A percentile compares a stretch with the other conserved stretches of the same genome.
Conservation (phyloP, 2,329 filamentous ascomycete genomes). For the Immersiporthe knoxdaviesiana region DNA sequence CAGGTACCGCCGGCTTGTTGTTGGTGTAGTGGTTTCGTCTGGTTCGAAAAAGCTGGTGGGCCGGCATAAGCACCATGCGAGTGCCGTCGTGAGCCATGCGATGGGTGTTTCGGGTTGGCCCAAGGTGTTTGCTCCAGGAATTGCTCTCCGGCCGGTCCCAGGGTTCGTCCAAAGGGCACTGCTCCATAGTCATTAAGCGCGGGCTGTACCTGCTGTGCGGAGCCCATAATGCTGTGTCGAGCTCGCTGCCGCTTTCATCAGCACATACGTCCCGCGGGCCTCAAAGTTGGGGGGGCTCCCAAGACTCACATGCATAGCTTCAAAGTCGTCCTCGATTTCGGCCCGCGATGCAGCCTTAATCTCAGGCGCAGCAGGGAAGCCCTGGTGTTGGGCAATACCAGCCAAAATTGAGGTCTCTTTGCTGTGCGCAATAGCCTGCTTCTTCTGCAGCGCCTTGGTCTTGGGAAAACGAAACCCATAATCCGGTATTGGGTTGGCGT, state of each 20-base stretch:
- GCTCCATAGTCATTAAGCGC: slow-evolving; percentile 52
- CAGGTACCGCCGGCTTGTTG: slow-evolving; percentile 19
- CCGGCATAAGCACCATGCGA: slow-evolving; percentile 29
- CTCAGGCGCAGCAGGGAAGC: slow-evolving; percentile 92
- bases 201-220: slow-evolving; percentile 41
- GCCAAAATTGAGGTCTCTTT: slow-evolving; percentile 90
- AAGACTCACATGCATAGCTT: slow-evolving; percentile 80
- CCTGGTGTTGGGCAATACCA: slow-evolving; percentile 90
- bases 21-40: slow-evolving; percentile 23
- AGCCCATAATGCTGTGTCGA: slow-evolving; percentile 39
- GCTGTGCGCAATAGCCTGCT: slow-evolving; percentile 89
- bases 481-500: slow-evolving; percentile 77
- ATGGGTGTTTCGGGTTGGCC: slow-evolving; percentile 85
- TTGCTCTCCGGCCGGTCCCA: slow-evolving; percentile 76
- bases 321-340: slow-evolving; percentile 85
- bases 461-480: slow-evolving; percentile 82
- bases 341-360: slow-evolving; percentile 71
- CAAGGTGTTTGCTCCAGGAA: slow-evolving; percentile 89
- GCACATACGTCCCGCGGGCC: slow-evolving; percentile 5
- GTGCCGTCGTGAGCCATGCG: slow-evolving; percentile 47
- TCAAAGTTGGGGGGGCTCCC: background rate
- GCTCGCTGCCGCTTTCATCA: slow-evolving; percentile 35
- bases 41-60: slow-evolving; percentile 23
- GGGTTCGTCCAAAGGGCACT: slow-evolving; percentile 50
- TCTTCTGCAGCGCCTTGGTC: slow-evolving; percentile 74